Conservation (phyloP, 129 eudicot species). For the Dittrichia graveolens region DNA sequence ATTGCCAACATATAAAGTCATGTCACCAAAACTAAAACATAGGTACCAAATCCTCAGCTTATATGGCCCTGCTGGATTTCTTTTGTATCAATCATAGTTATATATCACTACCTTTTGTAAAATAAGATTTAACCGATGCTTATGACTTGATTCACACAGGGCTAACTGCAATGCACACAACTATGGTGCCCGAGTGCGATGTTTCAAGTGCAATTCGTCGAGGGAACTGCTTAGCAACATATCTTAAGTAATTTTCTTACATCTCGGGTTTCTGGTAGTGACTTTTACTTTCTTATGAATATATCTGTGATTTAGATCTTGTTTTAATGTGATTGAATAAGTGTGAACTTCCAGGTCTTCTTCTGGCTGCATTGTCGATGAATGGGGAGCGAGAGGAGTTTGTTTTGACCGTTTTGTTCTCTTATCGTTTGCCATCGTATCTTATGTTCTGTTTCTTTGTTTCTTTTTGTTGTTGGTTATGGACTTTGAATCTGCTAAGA, state of each 20-base stretch:
- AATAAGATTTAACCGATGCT: conserved; percentile 2
- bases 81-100: background rate
- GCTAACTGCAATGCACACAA: conserved; percentile 30
- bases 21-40: no score
- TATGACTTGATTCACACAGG: conserved; percentile 19
- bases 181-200: conserved; percentile 9
- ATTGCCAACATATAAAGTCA: no score
- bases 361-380: background rate
- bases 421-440: background rate
- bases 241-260: conserved; percentile 4
- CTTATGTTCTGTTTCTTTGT: conserved; percentile 19
- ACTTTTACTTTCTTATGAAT: background rate
- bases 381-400: conserved; percentile 9
- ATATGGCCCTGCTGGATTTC: no score
- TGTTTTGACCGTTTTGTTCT: conserved; percentile 13
- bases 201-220: conserved; percentile 22
- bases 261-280: conserved; percentile 23
- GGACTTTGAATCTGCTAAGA: conserved; percentile 2
- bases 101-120: background rate
- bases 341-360: conserved; percentile 10
- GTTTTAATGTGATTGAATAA: background rate
- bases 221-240: conserved; percentile 22
- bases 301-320: background rate
- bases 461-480: conserved; percentile 15
- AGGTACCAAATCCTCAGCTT: no score